Evolutionary conservation across 1,139 yeast species (phyloP).

Genomic region (Waltiozyma sp.): DNA sequence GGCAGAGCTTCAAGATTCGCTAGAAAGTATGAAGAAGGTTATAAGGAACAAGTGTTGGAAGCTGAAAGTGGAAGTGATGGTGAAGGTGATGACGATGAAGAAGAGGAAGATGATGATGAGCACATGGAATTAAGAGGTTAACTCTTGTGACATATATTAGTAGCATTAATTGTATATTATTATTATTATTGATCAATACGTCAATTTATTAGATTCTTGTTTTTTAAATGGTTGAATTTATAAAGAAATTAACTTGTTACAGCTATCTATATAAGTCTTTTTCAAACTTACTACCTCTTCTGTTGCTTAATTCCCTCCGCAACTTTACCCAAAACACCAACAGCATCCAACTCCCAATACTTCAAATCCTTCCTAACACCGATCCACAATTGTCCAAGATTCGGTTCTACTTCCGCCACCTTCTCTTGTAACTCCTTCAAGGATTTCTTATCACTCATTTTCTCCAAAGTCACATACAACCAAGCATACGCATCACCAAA

Average conservation of each 20-base stretch:
- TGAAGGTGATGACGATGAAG: conserved; percentile 40
- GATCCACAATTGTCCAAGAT: neutral
- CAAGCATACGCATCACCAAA: conserved; percentile 79
- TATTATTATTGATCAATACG: too few species aligned
- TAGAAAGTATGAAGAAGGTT: conserved; percentile 42
- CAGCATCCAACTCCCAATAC: too few species aligned
- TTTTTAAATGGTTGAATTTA: too few species aligned
- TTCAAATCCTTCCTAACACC: neutral
- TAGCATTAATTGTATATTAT: neutral
- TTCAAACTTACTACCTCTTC: too few species aligned
- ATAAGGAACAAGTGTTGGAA: conserved; percentile 45
- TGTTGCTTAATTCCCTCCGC: too few species aligned
- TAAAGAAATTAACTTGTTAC: too few species aligned
- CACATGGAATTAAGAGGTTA: conserved; percentile 3
- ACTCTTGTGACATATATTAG: neutral
- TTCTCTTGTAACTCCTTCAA: too few species aligned
- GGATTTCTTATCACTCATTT: neutral
- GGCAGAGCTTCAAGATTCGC: conserved; percentile 67
- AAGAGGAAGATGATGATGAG: conserved; percentile 17
- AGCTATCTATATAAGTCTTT: too few species aligned
- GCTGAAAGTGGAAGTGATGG: conserved; percentile 50
- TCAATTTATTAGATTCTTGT: too few species aligned
- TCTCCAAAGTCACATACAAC: conserved; percentile 24
- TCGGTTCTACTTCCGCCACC: neutral
- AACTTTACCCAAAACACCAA: neutral